Base-by-base conservation (phyloP, 2,329 filamentous ascomycete species). In the Exophiala bonariae region DNA sequence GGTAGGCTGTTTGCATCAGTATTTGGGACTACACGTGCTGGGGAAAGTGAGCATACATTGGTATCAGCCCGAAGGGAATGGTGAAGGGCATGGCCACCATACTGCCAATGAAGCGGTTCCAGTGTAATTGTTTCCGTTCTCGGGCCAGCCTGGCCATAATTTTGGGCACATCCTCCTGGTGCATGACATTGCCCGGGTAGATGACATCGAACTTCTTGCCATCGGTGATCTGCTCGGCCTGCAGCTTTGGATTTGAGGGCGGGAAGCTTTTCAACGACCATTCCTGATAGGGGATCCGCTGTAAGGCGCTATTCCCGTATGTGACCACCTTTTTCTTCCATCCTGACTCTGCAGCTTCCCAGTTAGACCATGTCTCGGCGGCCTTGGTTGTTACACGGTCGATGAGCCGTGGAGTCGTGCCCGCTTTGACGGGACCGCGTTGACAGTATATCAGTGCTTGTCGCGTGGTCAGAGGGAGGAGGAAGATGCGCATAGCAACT, bases 211-310 rank as follows among this genome's bases (percentile, higher is more conserved):
- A 81, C 59, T 80, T 82, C 41, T 82, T 79, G 55, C 78, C 76
- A 30, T 79, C 81, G 42, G 81, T 67, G 17, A 83, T 61, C 59
- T 87, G 82, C 42, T 87, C 82, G 39, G 79, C 74, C 58, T 80
- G 78, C 48, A 83, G 78, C 57, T 81, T 79, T 47, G 81, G 73
- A 33, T 83, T 89, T 58, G 95, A 75, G 17, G 91, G 85, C 35
- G 93, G 93, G 42, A 99, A 85, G 28, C 89, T 95, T 73, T 97
- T 97, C 58, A 99, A 77, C 0, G 89, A 90, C 93, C 93, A 99
- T 84, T 99, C 93, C 70, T 97, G 88, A 66, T 88, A 96, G 2
- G 93, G 88, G 61, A 99, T 95, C 54, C 89, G 82, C 60, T 88
- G 84, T 52, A 99, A 81, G 13, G 89, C 82, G 39, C 82, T 75